phyloP scores from a whole-genome alignment of 2,329 filamentous ascomycete species.

The Hypomyces rosellus region DNA sequence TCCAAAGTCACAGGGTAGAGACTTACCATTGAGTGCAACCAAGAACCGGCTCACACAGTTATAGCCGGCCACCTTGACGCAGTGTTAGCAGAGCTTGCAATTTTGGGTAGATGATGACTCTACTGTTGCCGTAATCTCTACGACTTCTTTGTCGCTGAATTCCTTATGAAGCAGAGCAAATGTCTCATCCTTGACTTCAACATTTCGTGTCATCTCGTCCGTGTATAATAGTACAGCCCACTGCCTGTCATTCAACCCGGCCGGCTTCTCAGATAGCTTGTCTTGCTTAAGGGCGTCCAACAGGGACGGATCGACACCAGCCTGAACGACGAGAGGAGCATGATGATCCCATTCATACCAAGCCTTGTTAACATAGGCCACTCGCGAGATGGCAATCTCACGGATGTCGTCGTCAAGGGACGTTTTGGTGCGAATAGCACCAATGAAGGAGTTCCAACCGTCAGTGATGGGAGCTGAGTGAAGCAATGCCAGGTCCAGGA shows the following conservation, averaged over 20 bases:
- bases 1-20: slow-evolving; percentile 9
- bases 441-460: slow-evolving; percentile 67
- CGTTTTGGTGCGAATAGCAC: slow-evolving; percentile 52
- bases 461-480: slow-evolving; percentile 69
- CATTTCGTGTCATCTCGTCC: slow-evolving; percentile 76
- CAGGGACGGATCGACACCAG: slow-evolving; percentile 48
- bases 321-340: slow-evolving; percentile 57
- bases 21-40: slow-evolving; percentile 69
- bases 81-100: not conserved
- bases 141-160: slow-evolving; percentile 66
- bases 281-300: slow-evolving; percentile 39
- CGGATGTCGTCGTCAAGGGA: slow-evolving; percentile 50
- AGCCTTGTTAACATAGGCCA: slow-evolving; percentile 72
- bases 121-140: slow-evolving; percentile 74
- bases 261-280: slow-evolving; percentile 23
- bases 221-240: slow-evolving; percentile 66
- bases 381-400: slow-evolving; percentile 74
- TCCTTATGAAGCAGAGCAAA: slow-evolving; percentile 56
- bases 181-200: slow-evolving; percentile 61
- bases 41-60: slow-evolving; percentile 82
- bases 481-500: slow-evolving; percentile 69
- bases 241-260: slow-evolving; percentile 50
- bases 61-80: slow-evolving; percentile 57
- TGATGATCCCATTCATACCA: slow-evolving; percentile 85
- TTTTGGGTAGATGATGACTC: slow-evolving; percentile 16